Base-by-base conservation (phyloP, 2,329 filamentous ascomycete genomes). In the Fusarium drepaniforme region DNA sequence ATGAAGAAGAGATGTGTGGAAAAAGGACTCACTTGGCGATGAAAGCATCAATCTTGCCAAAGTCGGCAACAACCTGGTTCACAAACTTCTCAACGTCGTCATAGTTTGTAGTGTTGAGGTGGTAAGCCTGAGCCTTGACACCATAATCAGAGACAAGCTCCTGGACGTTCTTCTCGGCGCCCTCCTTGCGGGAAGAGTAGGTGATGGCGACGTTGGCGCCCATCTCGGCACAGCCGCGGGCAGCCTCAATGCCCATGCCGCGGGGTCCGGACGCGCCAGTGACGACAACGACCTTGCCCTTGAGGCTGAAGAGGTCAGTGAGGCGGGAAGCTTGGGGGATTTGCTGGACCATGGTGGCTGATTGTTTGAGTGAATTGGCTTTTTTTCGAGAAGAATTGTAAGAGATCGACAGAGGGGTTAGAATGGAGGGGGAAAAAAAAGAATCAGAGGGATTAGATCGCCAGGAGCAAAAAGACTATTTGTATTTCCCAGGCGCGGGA, bases 1-100 rank as follows among this genome's bases (percentile, higher is more conserved):
- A 59, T 38, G 33, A 4, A 37, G 15, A 5, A 16, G 21, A 59
- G 23, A n/a, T 3, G 3, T 4, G 21, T 28, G 16, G 1, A n/a
- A n/a, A 37, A 3, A 8, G 16, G 21, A 59, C 92, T 46, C 89
- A 92, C 82, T 95, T 95, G 78, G 93, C 93, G 64, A 95, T 89
- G 77, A 95, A 94, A 71, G 92, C 89, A 75, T 95, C 93, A 68
- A 95, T 90, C 59, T 91, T 90, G 78, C 92, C 91, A 81, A 95
- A 96, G 80, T 96, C 93, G 75, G 86, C 85, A 80, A 93, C 88
- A 74, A 95, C 91, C 38, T 95, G 90, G 67, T 85, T 84, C 67
- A 91, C 85, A 75, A 90, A 86, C 56, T 84, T 81, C 80, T 90
- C 84, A 66, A 91, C 87, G 12, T 87, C 83, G 16, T 82, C 77